Base-by-base conservation (phyloP, 495 filamentous ascomycete genomes). In the Hyaloscypha hepaticicola region DNA sequence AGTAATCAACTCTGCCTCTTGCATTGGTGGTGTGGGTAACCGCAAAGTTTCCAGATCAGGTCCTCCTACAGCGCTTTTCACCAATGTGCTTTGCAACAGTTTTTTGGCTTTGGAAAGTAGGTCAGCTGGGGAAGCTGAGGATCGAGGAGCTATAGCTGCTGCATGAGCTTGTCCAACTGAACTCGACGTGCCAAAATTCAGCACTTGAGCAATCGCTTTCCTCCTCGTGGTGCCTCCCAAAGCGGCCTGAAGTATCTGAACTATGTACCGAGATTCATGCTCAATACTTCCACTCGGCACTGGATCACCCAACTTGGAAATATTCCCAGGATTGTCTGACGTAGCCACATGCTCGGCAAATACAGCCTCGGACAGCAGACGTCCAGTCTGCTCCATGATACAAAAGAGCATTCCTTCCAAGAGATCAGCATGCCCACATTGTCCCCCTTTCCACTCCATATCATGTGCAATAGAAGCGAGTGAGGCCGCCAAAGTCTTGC, bases 181-280 rank as follows among this genome's bases (percentile, higher is more conserved):
- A 33, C 27, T 41, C 12, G n/a, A 12, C 9, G 57, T 66, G 26
- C 55, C 63, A 27, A 55, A 21, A 24, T 56, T 45, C 5, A 67
- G 31, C 9, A 66, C 41, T 45, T 62, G 6, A 41, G 22, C 0
- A 41, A 66, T 22, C 53, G 67, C 24, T 6, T 67, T 56, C 27
- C 65, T 67, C 28, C 52, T 67, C 4, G 70, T 57, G 27, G 77
- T 27, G 3, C 78, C 58, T 14, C 71, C 69, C 12, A 80, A 26
- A 1, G 70, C 64, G 24, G 72, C 73, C 19, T 79, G 70, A 6
- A 83, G 55, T 12, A 82, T 73, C 60, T 71, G 72, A 19, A 81
- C 61, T 0, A 84, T 67, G 60, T 75, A 68, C 21, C 65, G 75
- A 24, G 75, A 72, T 34, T 68, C 51, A 25, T 64, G 56, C 3